A percentile compares a stretch with the other conserved stretches of the same genome.
These are phyloP conservation scores for Colletotrichum salicis DNA, from an alignment of 2,329 filamentous ascomycete genomes.

Conservation along the genomic window DNA sequence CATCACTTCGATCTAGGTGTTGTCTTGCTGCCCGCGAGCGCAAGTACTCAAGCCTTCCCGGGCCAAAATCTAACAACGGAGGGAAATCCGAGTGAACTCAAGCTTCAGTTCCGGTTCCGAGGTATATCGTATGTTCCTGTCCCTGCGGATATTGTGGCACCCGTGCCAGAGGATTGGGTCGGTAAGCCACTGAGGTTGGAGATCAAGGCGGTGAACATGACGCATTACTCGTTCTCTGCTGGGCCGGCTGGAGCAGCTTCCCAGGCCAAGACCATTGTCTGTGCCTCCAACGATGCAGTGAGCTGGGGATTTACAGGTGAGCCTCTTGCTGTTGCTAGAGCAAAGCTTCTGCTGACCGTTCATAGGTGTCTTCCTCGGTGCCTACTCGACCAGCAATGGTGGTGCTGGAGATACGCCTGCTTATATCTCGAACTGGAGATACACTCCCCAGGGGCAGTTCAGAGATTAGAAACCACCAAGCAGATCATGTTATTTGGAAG, in stretches of 20 bases:
- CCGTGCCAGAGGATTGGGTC: constrained; percentile 53
- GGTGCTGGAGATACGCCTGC: constrained; percentile 53
- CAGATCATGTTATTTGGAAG: background rate
- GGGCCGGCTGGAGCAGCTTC: constrained; percentile 46
- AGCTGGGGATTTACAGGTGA: constrained; percentile 46
- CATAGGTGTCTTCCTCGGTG: constrained; percentile 59
- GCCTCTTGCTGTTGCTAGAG: constrained; percentile 20
- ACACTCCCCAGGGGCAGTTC: constrained; percentile 50
- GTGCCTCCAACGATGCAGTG: constrained; percentile 21
- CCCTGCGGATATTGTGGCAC: constrained; percentile 47
- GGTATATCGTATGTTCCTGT: constrained; percentile 54
- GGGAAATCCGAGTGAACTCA: constrained; percentile 36
- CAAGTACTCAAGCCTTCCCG: constrained; percentile 12
- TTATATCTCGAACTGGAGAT: constrained; percentile 61
- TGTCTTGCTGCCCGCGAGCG: constrained; percentile 35
- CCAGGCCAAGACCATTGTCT: constrained; percentile 49
- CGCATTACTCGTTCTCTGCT: constrained; percentile 55
- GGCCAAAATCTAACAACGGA: background rate
- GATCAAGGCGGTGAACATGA: constrained; percentile 56
- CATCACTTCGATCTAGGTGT: constrained; percentile 62
- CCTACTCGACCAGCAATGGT: constrained; percentile 65
- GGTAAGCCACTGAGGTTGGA: constrained; percentile 49
- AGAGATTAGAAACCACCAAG: constrained; percentile 40
- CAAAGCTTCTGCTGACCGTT: background rate
- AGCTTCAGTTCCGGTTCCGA: constrained; percentile 57